Evolutionary conservation across 495 filamentous ascomycete genomes (phyloP), one percentile per base, ranked within the genome.

Genomic region (Hypoxylon cercidicola): DNA sequence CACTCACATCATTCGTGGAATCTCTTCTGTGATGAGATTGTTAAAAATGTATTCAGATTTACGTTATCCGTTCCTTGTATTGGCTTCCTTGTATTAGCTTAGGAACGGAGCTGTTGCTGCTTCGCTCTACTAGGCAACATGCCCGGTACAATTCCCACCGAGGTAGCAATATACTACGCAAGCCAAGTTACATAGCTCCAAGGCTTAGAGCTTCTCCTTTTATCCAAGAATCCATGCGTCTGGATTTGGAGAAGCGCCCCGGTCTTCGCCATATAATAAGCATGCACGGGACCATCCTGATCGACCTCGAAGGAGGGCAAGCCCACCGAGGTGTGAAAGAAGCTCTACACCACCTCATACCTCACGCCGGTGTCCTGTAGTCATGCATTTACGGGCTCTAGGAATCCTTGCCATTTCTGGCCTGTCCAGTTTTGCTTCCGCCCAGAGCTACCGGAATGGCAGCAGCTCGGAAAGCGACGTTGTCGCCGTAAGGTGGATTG

Each of bases 401-500:
- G 23, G 60, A 8, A 1, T 44, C 2, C 23, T 55, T 0, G 43
- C 39, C 20, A n/a, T 66, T 25, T 18, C 44, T 19, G 35, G 59
- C 23, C n/a, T 60, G 9, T 40, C 15, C 23, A 60, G 25, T n/a
- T n/a, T 53, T n/a, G 50, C 32, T 19, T 55, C 55, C 5, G 55
- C 65, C 16, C 59, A 60, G 55, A 50, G 20, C 18, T 55, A 49
- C 32, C 12, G 18, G 16, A 63, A 56, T 23, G 28, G 20, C 28
- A 68, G n/a, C 19, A 63, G 41, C 54, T 57, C 48, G 13, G 57
- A 53, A 28, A n/a, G 39, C 8, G 59, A 72, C 32, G 40, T 35
- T 4, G 62, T 72, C 30, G 43, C 67, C 15, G 70, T 81, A 15
- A 70, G 61, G 28, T 81, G 78, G 78, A 39, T 81, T n/a, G 77